These are phyloP conservation scores for Colletotrichum lentis DNA, from an alignment of 2,329 filamentous ascomycete genomes.

Conservation along the genomic window DNA sequence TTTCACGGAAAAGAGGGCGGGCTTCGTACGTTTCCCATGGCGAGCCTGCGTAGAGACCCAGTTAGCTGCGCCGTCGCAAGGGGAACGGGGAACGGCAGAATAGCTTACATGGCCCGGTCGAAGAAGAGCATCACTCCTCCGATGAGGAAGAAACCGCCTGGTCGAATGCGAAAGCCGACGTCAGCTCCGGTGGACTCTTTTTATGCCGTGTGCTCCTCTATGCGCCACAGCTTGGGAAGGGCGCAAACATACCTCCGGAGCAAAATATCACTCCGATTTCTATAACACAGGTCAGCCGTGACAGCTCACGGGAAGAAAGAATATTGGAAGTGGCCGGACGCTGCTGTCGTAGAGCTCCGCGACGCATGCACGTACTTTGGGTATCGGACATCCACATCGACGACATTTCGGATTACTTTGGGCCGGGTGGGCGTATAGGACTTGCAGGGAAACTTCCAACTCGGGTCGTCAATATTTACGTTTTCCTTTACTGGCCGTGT, in stretches of 20 bases:
- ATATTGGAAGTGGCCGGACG: slow-evolving; percentile 1
- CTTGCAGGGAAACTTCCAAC: neutral
- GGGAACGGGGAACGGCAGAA: neutral
- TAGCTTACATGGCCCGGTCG: slow-evolving; percentile 86
- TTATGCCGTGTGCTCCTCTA: slow-evolving; percentile 16
- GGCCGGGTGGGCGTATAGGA: neutral
- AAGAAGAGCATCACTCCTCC: slow-evolving; percentile 97
- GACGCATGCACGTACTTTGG: slow-evolving; percentile 75
- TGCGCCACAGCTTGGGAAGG: slow-evolving; percentile 39
- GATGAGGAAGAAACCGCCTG: slow-evolving; percentile 93
- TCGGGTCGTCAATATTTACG: neutral
- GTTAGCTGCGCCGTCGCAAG: slow-evolving; percentile 35
- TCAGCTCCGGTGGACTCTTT: slow-evolving; percentile 17
- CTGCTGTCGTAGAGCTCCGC: slow-evolving; percentile 4
- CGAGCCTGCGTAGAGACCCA: slow-evolving; percentile 67
- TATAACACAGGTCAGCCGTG: slow-evolving; percentile 55
- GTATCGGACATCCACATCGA: slow-evolving; percentile 96
- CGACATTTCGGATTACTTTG: slow-evolving; percentile 66
- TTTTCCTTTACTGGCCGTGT: neutral
- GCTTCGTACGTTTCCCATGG: slow-evolving; percentile 88
- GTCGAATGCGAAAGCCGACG: slow-evolving; percentile 28
- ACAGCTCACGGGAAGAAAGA: slow-evolving; percentile 2
- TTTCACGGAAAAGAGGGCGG: slow-evolving; percentile 27
- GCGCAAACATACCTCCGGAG: slow-evolving; percentile 81
- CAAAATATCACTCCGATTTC: slow-evolving; percentile 98